These are phyloP conservation scores for Eruca vesicaria DNA, from an alignment of 441 rosid species.

Conservation along the genomic window DNA sequence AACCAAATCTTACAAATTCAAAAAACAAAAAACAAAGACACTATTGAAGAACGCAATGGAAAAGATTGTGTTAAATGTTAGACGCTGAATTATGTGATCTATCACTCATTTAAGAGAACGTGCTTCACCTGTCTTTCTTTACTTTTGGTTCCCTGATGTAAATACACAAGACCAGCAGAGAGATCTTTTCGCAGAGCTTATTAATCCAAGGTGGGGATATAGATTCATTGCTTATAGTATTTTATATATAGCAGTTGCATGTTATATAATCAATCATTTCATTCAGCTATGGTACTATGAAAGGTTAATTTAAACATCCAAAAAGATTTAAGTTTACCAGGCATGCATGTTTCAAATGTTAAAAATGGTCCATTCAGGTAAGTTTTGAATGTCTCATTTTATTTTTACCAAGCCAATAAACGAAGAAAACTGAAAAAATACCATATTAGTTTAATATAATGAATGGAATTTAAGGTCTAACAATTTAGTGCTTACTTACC, in stretches of 20 bases:
- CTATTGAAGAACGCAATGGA: not conserved
- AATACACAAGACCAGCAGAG: not conserved
- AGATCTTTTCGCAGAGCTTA: not conserved
- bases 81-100: conserved; percentile 14
- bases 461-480: too few species aligned
- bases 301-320: not conserved
- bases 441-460: too few species aligned
- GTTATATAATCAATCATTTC: not conserved
- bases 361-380: too few species aligned
- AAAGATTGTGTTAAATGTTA: not conserved
- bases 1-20: conserved; percentile 19
- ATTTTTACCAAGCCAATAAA: not conserved
- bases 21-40: conserved; percentile 1
- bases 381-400: not conserved
- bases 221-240: not conserved
- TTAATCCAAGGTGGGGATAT: not conserved
- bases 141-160: not conserved
- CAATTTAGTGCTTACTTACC: too few species aligned
- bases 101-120: conserved; percentile 17
- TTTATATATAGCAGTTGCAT: not conserved
- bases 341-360: not conserved
- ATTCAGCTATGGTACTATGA: not conserved
- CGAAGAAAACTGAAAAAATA: not conserved
- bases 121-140: not conserved
- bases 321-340: not conserved